Base-by-base conservation (phyloP, 2,329 filamentous ascomycete genomes). In the Didymella sp. region DNA sequence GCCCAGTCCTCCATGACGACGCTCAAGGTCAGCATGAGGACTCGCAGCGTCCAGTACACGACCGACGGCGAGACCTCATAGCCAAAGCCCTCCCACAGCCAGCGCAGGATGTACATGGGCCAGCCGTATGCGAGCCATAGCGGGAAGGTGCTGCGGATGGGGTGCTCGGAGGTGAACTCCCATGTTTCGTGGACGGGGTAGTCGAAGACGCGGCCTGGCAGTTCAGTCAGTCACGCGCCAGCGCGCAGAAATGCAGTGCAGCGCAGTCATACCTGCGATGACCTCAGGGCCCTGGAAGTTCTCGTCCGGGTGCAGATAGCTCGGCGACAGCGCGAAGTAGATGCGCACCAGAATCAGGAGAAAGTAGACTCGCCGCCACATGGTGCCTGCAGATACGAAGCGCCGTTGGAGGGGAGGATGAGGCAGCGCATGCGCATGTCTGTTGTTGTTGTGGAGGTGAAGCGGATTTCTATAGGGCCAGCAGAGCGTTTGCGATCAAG, bases 1-100 rank as follows among this genome's bases (percentile, higher is more conserved):
- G 95, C 95, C 94, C 95, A 98, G 80, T 99, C 95, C 78, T 97
- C 92, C 60, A 99, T 84, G 51, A 99, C 92, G 76, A 99, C 96
- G 81, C 93, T 97, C 73, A 96, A 82, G 49, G 92, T 80, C 79
- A 98, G 96, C 93, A 99, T 98, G 73, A 96, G 84, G 46, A 91
- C 83, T 53, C 95, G 87, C 69, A 98, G 80, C 4, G 89, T 88
- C 86, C 94, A 96, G 81, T 96, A 99, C 46, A 96, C 90, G 43
- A 89, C 85, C 62, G 89, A 85, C n/a, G 95, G 92, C 22, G 92
- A 87, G 22, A 93, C 90, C 57, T 90, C 86, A 70, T 90, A 88
- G 50, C 90, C 91, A 56, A 92, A 89, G 53, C 92, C 94, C 67
- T 91, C 88, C 88, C 92, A 96, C 55, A 98, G 83, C 91, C 92